phyloP scores from a whole-genome alignment of 768 basidiomycete genomes.

The Trametes villosa region DNA sequence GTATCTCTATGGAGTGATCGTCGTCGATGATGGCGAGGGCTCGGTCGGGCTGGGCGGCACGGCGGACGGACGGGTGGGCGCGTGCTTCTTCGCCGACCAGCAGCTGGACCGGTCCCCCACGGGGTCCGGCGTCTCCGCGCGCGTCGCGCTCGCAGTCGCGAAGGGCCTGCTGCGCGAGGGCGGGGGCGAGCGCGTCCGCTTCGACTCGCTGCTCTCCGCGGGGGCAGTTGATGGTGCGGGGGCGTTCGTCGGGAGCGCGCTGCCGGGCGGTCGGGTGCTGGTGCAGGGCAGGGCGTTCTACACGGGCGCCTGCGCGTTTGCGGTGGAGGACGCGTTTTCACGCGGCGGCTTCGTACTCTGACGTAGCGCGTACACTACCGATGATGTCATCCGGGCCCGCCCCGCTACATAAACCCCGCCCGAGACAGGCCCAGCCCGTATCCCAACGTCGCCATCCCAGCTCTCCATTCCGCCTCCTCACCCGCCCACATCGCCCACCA shows the following conservation, averaged over 20 bases:
- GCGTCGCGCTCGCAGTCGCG: slow-evolving; percentile 42
- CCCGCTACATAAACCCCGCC: slow-evolving; percentile 25
- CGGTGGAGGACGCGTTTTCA: slow-evolving; percentile 23
- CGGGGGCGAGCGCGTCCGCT: slow-evolving; percentile 37
- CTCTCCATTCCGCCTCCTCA: neutral
- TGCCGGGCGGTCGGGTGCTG: slow-evolving; percentile 25
- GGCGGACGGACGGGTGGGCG: slow-evolving; percentile 25
- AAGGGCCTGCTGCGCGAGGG: slow-evolving; percentile 34
- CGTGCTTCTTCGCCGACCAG: slow-evolving; percentile 45
- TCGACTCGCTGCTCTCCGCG: slow-evolving; percentile 41
- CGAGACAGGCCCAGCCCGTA: slow-evolving; percentile 1
- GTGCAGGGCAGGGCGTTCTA: slow-evolving; percentile 40
- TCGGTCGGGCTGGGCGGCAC: slow-evolving; percentile 23
- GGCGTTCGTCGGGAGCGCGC: slow-evolving; percentile 23
- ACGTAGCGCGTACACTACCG: slow-evolving; percentile 11
- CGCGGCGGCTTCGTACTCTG: slow-evolving; percentile 24
- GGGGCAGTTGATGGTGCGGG: slow-evolving; percentile 14
- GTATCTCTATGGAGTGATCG: slow-evolving; percentile 44
- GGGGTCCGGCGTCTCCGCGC: slow-evolving; percentile 45
- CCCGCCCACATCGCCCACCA: neutral
- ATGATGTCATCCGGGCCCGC: slow-evolving; percentile 28
- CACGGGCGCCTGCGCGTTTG: slow-evolving; percentile 34
- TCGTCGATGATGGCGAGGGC: slow-evolving; percentile 34
- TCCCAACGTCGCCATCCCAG: slow-evolving; percentile 1
- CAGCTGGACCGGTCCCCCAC: slow-evolving; percentile 46